Base-by-base conservation (phyloP, 1,139 yeast species). In the Pichia sp. region DNA sequence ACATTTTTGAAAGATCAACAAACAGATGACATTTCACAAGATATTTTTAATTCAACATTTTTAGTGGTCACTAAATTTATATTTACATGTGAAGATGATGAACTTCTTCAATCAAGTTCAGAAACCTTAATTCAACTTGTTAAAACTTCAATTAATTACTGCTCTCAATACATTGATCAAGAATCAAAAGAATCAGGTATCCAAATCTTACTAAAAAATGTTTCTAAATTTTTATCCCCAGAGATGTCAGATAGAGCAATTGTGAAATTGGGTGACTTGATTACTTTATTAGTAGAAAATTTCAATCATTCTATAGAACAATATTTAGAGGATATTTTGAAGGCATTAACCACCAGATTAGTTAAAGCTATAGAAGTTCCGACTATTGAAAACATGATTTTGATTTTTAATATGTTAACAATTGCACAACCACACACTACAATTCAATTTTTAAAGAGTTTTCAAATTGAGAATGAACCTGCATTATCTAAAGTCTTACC, bases 221-320 rank as follows among this genome's bases (percentile, higher is more conserved):
- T 85, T 5, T 79, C 87, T 6, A 79, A 78, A 51, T 74, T 87
- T 38, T 69, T 89, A 27, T 77, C 86, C 1, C 86, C 94, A 0
- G 68, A 72, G 8, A 68, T 85, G 47, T 74, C 84, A 11, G 96
- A 87, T 54, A 73, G 81, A 43, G 95, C 95, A 0, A 89, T 93
- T 1, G 71, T 79, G 59, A 78, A 80, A 49, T 74, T 80, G 44
- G 94, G 93, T 2, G 73, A 76, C 15, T 71, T 86, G 27, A 78
- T 86, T 2, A 70, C 80, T 7, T 75, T 85, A 0, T 67, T 85
- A 37, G 69, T 87, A 20, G 71, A 76, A 21, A 75, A 77, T 50
- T 86, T 83, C 56, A 66, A 72, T 14, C 52, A 58, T 4, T 61
- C 68, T 29, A 50, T 69, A 29, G 48, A 50, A 14, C 55, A 56